Evolutionary conservation across 2,329 filamentous ascomycete genomes (phyloP).

Genomic region (Ilyonectria robusta): DNA sequence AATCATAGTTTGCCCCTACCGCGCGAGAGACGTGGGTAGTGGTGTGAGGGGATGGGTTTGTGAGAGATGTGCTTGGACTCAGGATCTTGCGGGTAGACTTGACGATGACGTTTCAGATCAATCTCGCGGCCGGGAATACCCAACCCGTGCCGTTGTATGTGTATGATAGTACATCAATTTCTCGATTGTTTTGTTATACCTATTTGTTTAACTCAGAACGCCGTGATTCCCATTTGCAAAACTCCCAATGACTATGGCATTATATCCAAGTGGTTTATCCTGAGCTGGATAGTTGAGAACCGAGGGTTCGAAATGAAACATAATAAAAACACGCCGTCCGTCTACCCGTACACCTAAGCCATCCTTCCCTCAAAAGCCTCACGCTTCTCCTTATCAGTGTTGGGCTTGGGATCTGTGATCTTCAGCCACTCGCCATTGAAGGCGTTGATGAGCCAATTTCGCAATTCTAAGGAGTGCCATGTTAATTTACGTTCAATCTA

Average conservation of each 20-base stretch:
- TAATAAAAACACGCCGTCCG: constrained; percentile 2
- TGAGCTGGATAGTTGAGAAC: neutral
- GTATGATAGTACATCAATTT: constrained; percentile 53
- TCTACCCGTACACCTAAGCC: constrained; percentile 14
- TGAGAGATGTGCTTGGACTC: constrained; percentile 43
- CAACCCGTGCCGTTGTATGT: constrained; percentile 44
- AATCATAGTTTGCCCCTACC: constrained; percentile 48
- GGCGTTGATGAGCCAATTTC: constrained; percentile 94
- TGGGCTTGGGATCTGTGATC: constrained; percentile 65
- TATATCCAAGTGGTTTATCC: neutral
- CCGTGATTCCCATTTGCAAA: constrained; percentile 28
- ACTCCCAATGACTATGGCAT: constrained; percentile 5
- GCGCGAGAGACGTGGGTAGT: constrained; percentile 33
- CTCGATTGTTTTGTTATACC: constrained; percentile 31
- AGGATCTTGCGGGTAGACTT: constrained; percentile 46
- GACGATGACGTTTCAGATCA: constrained; percentile 45
- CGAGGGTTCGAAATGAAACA: neutral
- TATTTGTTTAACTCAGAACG: constrained; percentile 22
- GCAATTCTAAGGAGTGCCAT: constrained; percentile 70
- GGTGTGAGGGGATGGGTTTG: constrained; percentile 38
- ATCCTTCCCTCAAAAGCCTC: constrained; percentile 7
- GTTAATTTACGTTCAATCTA: constrained; percentile 10
- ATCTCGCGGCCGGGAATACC: constrained; percentile 36
- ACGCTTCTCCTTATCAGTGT: constrained; percentile 47
- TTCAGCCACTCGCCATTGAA: constrained; percentile 97